Base-by-base conservation (phyloP, 2,329 filamentous ascomycete species). In the Sclerotinia nivalis region DNA sequence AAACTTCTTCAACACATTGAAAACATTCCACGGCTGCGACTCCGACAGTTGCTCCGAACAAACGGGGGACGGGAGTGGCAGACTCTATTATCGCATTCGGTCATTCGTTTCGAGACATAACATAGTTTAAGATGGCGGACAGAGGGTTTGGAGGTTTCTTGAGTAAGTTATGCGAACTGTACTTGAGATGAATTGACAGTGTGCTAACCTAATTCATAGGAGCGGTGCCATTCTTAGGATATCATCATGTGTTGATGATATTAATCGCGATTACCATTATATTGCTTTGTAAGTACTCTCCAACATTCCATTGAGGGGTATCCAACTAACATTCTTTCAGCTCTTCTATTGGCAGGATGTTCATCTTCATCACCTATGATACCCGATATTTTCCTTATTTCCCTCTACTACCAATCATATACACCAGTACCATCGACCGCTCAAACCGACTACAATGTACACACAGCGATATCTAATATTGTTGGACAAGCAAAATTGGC, bases 331-430 rank as follows among this genome's bases (percentile, higher is more conserved):
- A 64, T 37, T 25, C 22, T 34, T 37, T 54, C 77, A 97, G 94
- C 96, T 76, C 88, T 99, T 73, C 84, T 99, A 77, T 72, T 99
- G 75, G 95, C 96, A 78, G 96, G 96, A 77, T 99, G 96, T 82
- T 98, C 96, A 6, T 98, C 95, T 13, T 97, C 95, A 54, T 97
- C 95, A 66, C 96, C 95, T 2, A 84, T 97, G 37, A 97, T 99
- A 76, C 96, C 96, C 37, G 89, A 90, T 79, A 98, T 99, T 81
- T 99, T 97, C 86, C 89, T 99, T 75, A 92, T 99, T 74, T 97
- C 94, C n/a, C 88, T 99, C 77, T 98, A 97, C 87, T 99, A 79
- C 84, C 84, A 97, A 80, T 85, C 87, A 72, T 97, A 97, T 82
- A 88, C 89, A 28, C 92, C 96, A 4, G 84, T 87, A 40, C 95